These are phyloP conservation scores for Golovinomyces cichoracearum DNA, from an alignment of 2,329 filamentous ascomycete genomes.

Conservation along the genomic window DNA sequence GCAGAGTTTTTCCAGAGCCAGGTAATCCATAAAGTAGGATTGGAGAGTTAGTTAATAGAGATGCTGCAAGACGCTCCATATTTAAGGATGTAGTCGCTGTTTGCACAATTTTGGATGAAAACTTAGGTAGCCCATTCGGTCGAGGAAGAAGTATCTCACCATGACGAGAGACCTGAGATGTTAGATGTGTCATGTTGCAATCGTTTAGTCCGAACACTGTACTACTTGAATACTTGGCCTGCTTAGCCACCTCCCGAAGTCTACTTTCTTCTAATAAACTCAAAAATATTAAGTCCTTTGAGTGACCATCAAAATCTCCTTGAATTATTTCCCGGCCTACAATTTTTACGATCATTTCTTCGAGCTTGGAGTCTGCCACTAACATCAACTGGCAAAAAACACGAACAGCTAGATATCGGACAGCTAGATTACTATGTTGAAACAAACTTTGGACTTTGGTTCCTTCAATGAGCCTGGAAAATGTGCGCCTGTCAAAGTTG, in stretches of 20 bases:
- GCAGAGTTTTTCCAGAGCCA: conserved; percentile 71
- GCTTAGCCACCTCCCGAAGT: conserved; percentile 7
- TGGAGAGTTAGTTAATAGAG: conserved; percentile 42
- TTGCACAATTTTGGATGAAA: conserved; percentile 30
- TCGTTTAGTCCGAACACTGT: neutral
- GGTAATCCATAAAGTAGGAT: conserved; percentile 59
- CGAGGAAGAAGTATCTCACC: conserved; percentile 41
- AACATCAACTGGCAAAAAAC: conserved; percentile 56
- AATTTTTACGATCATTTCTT: conserved; percentile 41
- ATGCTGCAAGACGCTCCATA: conserved; percentile 38
- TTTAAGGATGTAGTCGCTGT: conserved; percentile 53
- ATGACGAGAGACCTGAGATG: conserved; percentile 35
- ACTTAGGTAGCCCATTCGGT: conserved; percentile 23
- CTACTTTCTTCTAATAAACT: conserved; percentile 28
- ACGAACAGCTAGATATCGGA: conserved; percentile 60
- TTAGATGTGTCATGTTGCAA: conserved; percentile 21
- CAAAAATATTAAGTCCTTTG: conserved; percentile 55
- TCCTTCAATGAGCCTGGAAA: conserved; percentile 37
- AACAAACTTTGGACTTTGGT: conserved; percentile 45
- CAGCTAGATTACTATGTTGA: conserved; percentile 26
- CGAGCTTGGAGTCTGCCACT: conserved; percentile 53
- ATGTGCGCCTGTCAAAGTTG: conserved; percentile 45
- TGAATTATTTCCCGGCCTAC: conserved; percentile 35
- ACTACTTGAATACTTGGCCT: neutral
- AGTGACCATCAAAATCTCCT: conserved; percentile 48